Percentiles rank a stretch among this genome's conserved stretches.
These are phyloP conservation scores for Huntiella bhutanensis DNA, from an alignment of 2,329 filamentous ascomycete genomes.

Conservation along the genomic window DNA sequence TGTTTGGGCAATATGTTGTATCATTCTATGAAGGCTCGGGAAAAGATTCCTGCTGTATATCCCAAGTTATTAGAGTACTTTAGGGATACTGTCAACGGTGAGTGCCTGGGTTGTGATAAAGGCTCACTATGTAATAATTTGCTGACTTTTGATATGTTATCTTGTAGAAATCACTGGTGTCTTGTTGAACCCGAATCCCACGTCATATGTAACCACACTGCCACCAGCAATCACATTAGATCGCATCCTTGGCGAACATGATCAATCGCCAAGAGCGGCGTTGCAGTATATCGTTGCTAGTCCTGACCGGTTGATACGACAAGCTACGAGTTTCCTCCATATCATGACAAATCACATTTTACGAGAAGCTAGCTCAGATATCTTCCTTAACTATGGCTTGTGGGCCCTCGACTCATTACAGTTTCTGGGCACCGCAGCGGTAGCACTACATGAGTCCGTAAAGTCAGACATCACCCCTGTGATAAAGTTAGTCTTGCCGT, in stretches of 20 bases:
- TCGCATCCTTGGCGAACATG: conserved; percentile 16
- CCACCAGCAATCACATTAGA: conserved; percentile 23
- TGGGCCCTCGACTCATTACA: conserved; percentile 33
- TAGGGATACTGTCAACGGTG: conserved; percentile 11
- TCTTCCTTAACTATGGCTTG: conserved; percentile 20
- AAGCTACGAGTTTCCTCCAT: conserved; percentile 25
- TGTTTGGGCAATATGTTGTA: conserved; percentile 10
- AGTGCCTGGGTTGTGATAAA: neutral
- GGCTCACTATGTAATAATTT: neutral
- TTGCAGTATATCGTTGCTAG: conserved; percentile 23
- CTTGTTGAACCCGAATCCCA: conserved; percentile 6
- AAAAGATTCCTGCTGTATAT: conserved; percentile 9
- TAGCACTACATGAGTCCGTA: conserved; percentile 19
- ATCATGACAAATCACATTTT: conserved; percentile 25
- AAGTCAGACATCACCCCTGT: conserved; percentile 19
- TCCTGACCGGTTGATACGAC: conserved; percentile 26
- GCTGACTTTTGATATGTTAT: neutral
- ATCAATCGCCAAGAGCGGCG: conserved; percentile 14
- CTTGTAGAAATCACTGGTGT: conserved; percentile 10
- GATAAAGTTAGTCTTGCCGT: conserved; percentile 20
- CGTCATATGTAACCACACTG: conserved; percentile 16
- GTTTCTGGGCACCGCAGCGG: conserved; percentile 23
- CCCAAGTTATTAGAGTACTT: conserved; percentile 9
- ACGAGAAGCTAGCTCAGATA: conserved; percentile 18
- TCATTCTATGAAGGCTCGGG: conserved; percentile 10